These are phyloP conservation scores for Phylloporus sp. DNA, from an alignment of 1,284 basidiomycete genomes.

Conservation along the genomic window DNA sequence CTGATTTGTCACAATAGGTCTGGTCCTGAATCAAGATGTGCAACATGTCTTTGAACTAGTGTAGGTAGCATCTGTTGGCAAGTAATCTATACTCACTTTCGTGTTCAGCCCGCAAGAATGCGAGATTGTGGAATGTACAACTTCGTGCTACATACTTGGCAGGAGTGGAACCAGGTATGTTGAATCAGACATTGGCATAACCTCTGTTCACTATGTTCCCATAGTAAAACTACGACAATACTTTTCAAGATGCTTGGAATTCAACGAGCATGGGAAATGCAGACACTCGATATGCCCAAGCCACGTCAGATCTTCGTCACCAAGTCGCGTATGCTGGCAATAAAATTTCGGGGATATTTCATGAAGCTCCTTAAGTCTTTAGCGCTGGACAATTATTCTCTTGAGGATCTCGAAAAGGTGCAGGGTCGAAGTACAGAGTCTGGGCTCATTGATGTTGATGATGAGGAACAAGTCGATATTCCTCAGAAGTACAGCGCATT, in stretches of 20 bases:
- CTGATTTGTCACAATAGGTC: conserved; percentile 38
- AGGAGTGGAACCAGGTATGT: conserved; percentile 74
- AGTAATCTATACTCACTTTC: neutral
- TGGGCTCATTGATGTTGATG: conserved; percentile 52
- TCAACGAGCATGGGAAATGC: conserved; percentile 52
- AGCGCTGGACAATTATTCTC: conserved; percentile 42
- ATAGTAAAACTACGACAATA: conserved; percentile 77
- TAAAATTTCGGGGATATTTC: conserved; percentile 71
- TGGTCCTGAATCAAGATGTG: conserved; percentile 50
- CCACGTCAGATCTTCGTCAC: conserved; percentile 77
- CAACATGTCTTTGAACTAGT: conserved; percentile 59
- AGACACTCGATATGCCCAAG: conserved; percentile 34
- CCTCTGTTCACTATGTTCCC: conserved; percentile 9
- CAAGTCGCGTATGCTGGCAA: conserved; percentile 65
- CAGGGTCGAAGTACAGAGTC: conserved; percentile 34
- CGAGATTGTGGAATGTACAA: conserved; percentile 60
- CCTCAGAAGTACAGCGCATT: conserved; percentile 63
- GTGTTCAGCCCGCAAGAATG: conserved; percentile 55
- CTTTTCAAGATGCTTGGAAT: conserved; percentile 74
- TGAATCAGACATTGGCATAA: neutral
- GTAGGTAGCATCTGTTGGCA: conserved; percentile 40
- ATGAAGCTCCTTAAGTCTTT: conserved; percentile 54
- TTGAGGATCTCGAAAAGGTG: conserved; percentile 41
- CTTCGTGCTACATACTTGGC: conserved; percentile 71
- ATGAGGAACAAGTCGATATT: conserved; percentile 50